Evolutionary conservation across 148 eudicot genomes (phyloP).

Genomic region (Linanthus parryae): DNA sequence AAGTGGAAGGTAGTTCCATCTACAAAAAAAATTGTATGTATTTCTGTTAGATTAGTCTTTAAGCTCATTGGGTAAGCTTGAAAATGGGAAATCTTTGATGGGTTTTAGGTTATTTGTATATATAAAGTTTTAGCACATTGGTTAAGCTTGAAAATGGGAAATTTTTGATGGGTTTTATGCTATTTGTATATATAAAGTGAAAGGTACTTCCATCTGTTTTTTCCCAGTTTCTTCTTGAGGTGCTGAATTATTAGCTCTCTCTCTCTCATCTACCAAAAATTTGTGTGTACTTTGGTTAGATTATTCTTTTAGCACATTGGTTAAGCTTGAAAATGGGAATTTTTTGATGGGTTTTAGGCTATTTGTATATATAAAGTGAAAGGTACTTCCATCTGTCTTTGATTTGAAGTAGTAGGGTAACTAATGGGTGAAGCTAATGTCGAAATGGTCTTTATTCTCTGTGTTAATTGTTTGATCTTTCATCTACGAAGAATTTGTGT

Average conservation of each 20-base stretch:
- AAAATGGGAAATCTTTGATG: too few species aligned
- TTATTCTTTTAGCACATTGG: too few species aligned
- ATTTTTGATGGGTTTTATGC: too few species aligned
- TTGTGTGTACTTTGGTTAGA: too few species aligned
- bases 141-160: too few species aligned
- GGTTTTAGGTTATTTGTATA: background rate
- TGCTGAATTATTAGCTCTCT: slow-evolving; percentile 1
- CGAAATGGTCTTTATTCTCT: background rate
- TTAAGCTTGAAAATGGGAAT: too few species aligned
- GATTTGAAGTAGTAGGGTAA: background rate
- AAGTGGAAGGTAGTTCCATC: background rate
- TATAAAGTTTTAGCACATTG: too few species aligned
- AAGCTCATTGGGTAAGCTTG: slow-evolving; percentile 1
- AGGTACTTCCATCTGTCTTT: background rate
- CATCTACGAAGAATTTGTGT: too few species aligned
- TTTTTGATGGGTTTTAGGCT: too few species aligned
- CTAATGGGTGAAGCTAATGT: background rate
- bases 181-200: background rate
- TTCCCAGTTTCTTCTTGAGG: background rate
- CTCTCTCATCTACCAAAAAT: too few species aligned
- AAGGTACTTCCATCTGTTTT: background rate
- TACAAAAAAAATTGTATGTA: background rate
- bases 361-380: background rate
- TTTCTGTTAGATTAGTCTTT: too few species aligned
- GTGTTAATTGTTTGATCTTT: slow-evolving; percentile 1